Conservation (phyloP, 176 grass and related monocot species). For the Oryza glaberrima region DNA sequence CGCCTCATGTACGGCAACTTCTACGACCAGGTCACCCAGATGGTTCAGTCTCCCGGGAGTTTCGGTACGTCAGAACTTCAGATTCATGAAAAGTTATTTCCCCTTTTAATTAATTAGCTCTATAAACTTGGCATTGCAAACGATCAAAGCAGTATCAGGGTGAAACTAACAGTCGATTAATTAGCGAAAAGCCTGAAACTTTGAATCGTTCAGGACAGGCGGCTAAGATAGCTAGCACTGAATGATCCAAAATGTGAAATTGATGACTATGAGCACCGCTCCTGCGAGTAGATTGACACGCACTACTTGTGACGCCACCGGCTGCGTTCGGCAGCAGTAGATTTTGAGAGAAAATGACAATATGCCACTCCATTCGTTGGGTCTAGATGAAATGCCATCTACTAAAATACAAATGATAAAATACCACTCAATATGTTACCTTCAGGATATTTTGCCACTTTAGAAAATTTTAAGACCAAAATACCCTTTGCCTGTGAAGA, state of each 20-base stretch:
- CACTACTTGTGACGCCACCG: neutral
- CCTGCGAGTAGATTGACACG: neutral
- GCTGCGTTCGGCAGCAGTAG: no score
- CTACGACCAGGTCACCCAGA: slow-evolving; percentile 60
- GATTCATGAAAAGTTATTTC: no score
- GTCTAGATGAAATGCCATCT: no score
- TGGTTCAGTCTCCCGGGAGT: slow-evolving; percentile 57
- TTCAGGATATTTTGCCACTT: no score
- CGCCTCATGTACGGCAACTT: slow-evolving; percentile 82
- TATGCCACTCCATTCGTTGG: no score
- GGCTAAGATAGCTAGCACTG: neutral
- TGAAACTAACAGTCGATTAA: neutral
- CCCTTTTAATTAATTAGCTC: no score
- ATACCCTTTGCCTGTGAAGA: no score
- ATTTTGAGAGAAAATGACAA: no score
- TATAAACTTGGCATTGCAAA: no score
- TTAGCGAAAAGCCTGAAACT: neutral
- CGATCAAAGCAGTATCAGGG: neutral
- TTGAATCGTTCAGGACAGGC: neutral
- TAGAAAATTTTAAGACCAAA: no score
- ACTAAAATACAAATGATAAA: no score
- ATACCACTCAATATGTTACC: no score
- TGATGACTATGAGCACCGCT: neutral
- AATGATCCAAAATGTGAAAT: neutral
- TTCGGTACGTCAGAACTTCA: slow-evolving; percentile 43